Evolutionary conservation across 78 protist species (phyloP), one percentile per base, ranked within the genome.

Genomic region (Planoprotostelium fungivorum): DNA sequence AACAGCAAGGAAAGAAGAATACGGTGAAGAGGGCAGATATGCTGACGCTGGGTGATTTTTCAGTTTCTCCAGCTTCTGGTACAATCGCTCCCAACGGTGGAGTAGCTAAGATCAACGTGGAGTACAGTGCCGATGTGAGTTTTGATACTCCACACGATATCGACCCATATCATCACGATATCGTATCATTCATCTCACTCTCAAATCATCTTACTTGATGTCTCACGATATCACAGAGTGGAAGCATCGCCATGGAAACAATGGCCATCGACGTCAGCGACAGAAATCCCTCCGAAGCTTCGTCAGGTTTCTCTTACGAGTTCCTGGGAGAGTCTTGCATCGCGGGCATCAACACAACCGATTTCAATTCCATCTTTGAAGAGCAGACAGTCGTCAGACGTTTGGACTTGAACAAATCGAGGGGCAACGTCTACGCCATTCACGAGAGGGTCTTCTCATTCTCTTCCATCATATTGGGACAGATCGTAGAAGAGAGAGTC

Each of bases 241-340:
- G 34, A 28, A 31, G 31, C 31, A 36, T 34, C 87, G 35, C 36
- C 1, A 0, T 0, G 63, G 90, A 87, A 83, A 5, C 36, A 36
- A 86, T 96, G 31, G 94, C 39, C 63, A 1, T 96, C 34, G 89
- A 83, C 84, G 37, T 96, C 38, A 0, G 73, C 38, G 95, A 92
- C 89, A 84, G 96, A 16, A 63, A 90, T 38, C 94, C 95, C 34
- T 0, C 1, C 1, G 93, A 35, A 34, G 38, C 25, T 1, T 89
- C 88, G 16, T 29, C 29, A 34, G 96, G 96, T 28, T 0, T 83
- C 31, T 91, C 87, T 0, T 96, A 87, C 89, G 96, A 90, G 87
- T 88, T 96, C 34, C 36, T 28, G 28, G 98, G 91, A 29, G 98
- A 96, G 93, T 38, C 89, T 10, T 96, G 97, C 88, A 35, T 93